Evolutionary conservation across 345 rosid species (phyloP), one percentile per base, ranked within the genome.

Genomic region (Lepidium sativum): DNA sequence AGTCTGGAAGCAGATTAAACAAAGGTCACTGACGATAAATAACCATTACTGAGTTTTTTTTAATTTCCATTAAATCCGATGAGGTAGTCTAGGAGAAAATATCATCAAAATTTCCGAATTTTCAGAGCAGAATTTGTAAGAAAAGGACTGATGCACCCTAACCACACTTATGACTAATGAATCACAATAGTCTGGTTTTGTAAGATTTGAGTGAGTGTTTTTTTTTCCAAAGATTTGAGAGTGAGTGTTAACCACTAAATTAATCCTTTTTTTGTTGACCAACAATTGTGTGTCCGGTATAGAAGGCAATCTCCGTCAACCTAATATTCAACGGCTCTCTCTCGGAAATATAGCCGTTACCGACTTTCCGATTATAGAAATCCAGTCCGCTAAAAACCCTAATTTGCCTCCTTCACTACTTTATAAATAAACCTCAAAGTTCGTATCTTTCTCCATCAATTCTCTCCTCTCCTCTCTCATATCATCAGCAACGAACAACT

Each of bases 291-390:
- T 41, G 9, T 14, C 18, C 45, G 18, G 41, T 33, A 11, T 12
- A 12, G 40, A 14, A 5, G 51, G 51, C 7, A 21, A 21, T 61
- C 47, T 9, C 32, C 54, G 44, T 53, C 8, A 8, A 13, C 33
- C 17, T 8, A 61, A 37, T 51, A 18, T 0, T 29, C 58, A 65
- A 65, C 69, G 69, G 52, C 60, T 65, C 69, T 52, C 69, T 52
- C 42, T 65, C 8, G 3, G 16, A 8, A 53, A 40, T 53, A 65
- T 65, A 65, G 69, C 69, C 69, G 69, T 65, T 65, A 53, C 32
- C 0, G 3, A 52, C 47, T 63, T 25, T 38, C 57, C 38, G 25
- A 49, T 15, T 63, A 48, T 18, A 62, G 67, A 62, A 34, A n/a
- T 23, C 2, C 2, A 21, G 15, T 23, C 8, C 12, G 0, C 33